These are phyloP conservation scores for Fusarium siculi DNA, from an alignment of 2,329 filamentous ascomycete species.

Conservation along the genomic window DNA sequence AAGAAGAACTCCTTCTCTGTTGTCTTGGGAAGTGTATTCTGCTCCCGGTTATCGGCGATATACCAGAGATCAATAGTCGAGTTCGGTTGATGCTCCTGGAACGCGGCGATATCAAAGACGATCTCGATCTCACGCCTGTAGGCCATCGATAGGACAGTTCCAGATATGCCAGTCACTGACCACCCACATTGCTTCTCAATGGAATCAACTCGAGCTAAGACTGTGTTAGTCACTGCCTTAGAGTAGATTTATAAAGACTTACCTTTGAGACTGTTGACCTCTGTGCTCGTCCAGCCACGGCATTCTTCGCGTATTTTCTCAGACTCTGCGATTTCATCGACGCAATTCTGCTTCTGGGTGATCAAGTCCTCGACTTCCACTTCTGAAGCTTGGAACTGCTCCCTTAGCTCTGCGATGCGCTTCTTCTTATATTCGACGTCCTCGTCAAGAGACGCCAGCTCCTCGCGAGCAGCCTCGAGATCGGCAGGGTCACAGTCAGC, in stretches of 20 bases:
- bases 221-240: constrained; percentile 50
- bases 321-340: constrained; percentile 81
- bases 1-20: constrained; percentile 80
- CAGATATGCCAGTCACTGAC: constrained; percentile 73
- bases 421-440: constrained; percentile 77
- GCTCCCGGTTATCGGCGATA: constrained; percentile 67
- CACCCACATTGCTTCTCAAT: constrained; percentile 77
- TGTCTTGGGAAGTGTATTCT: constrained; percentile 65
- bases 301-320: constrained; percentile 88
- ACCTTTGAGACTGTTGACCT: constrained; percentile 85
- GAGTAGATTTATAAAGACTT: constrained; percentile 32
- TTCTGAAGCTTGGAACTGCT: constrained; percentile 75
- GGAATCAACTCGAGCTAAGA: constrained; percentile 69
- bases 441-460: constrained; percentile 71
- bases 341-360: constrained; percentile 74
- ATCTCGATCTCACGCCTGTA: constrained; percentile 79
- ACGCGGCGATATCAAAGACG: constrained; percentile 74
- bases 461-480: constrained; percentile 76
- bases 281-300: constrained; percentile 85
- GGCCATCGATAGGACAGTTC: constrained; percentile 75
- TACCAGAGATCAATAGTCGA: constrained; percentile 76
- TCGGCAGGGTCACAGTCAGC: constrained; percentile 85
- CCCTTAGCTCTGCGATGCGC: constrained; percentile 73
- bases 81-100: constrained; percentile 60
- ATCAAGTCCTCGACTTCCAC: constrained; percentile 69